Evolutionary conservation across 805 yeast genomes (phyloP).

Genomic region (Wickerhamomyces rabaulensis): DNA sequence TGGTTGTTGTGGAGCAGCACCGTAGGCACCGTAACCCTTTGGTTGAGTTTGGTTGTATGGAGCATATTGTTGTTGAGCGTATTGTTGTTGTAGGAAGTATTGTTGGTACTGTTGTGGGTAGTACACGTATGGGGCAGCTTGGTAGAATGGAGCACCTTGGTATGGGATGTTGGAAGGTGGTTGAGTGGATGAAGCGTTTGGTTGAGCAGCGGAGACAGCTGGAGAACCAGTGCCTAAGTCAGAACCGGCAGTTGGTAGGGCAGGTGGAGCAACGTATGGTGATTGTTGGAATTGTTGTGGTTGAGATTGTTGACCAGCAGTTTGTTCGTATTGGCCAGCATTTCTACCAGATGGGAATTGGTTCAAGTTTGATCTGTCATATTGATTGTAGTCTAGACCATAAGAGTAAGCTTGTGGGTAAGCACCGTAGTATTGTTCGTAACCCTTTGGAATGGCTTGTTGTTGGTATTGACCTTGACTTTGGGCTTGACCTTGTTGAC

Average conservation of each 20-base stretch:
- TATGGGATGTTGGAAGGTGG: slow-evolving; percentile 22
- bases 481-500: slow-evolving; percentile 9
- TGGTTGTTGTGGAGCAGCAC: slow-evolving; percentile 12
- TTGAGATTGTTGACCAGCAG: slow-evolving; percentile 11
- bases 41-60: slow-evolving; percentile 18
- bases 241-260: slow-evolving; percentile 19
- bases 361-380: slow-evolving; percentile 4
- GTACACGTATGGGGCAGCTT: slow-evolving; percentile 23
- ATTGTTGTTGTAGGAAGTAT: slow-evolving; percentile 10
- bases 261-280: neutral
- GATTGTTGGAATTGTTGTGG: slow-evolving; percentile 1
- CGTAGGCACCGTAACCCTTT: slow-evolving; percentile 16
- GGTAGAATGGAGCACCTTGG: slow-evolving; percentile 16
- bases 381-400: slow-evolving; percentile 10
- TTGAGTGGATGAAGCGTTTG: slow-evolving; percentile 15
- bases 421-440: slow-evolving; percentile 26
- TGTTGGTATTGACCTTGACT: slow-evolving; percentile 1
- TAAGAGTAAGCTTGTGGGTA: slow-evolving; percentile 15
- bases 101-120: slow-evolving; percentile 18
- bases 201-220: slow-evolving; percentile 24
- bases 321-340: slow-evolving; percentile 11
- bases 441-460: slow-evolving; percentile 27
- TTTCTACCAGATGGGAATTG: slow-evolving; percentile 8
- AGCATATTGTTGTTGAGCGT: slow-evolving; percentile 9
- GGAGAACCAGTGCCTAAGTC: slow-evolving; percentile 23